Conservation (phyloP, 495 filamentous ascomycete species). For the Aspergillus diversus region DNA sequence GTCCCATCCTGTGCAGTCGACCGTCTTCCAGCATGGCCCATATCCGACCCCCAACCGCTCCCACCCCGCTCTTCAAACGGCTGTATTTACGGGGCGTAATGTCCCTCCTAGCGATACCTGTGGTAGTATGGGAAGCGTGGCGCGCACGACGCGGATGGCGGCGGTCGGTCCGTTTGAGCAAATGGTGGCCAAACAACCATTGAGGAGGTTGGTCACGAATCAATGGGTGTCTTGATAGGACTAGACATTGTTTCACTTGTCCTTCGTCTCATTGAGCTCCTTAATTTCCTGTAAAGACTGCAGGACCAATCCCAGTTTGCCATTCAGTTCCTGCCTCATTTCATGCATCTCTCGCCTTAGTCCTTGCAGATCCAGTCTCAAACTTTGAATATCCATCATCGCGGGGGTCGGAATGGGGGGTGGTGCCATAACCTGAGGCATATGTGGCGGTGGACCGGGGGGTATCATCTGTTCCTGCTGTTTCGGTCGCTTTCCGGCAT, state of each 20-base stretch:
- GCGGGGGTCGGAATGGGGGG: neutral
- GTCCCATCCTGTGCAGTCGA: neutral
- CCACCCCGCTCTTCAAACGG: no score
- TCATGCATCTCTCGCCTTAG: slow-evolving; percentile 12
- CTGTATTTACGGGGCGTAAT: no score
- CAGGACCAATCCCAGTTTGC: slow-evolving; percentile 14
- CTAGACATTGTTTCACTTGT: neutral
- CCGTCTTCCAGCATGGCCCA: neutral
- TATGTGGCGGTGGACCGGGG: neutral
- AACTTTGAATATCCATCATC: slow-evolving; percentile 11
- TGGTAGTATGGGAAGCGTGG: neutral
- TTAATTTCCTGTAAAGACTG: slow-evolving; percentile 4
- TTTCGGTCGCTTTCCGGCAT: slow-evolving; percentile 13
- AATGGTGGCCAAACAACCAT: neutral
- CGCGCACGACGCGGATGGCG: neutral
- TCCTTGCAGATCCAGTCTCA: slow-evolving; percentile 15
- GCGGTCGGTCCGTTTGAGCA: neutral
- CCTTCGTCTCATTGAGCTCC: slow-evolving; percentile 1
- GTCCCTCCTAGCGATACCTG: no score
- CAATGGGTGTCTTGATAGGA: neutral
- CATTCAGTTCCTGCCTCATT: slow-evolving; percentile 6
- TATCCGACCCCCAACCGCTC: no score
- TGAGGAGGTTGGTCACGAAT: neutral
- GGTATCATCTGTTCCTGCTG: neutral
- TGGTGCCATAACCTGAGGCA: neutral